A percentile compares a stretch with the other conserved stretches of the same genome.
These are phyloP conservation scores for Apiospora malaysiana DNA, from an alignment of 2,329 filamentous ascomycete species.

Conservation along the genomic window DNA sequence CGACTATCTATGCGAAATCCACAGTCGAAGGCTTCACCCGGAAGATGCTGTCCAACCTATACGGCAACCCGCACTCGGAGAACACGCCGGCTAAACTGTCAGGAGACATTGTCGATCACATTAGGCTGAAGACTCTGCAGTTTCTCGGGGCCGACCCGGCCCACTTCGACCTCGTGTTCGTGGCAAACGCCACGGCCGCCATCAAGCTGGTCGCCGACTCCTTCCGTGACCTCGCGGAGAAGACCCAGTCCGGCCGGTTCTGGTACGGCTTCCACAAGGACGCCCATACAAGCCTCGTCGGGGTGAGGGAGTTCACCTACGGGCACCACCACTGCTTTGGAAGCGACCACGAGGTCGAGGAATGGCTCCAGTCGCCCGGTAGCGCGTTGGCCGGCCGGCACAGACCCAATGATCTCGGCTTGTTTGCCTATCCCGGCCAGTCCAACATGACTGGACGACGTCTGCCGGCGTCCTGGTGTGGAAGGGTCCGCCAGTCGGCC, in stretches of 20 bases:
- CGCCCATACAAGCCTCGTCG: conserved; percentile 67
- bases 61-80: conserved; percentile 72
- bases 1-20: conserved; percentile 64
- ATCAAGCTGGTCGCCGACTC: conserved; percentile 74
- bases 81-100: conserved; percentile 63
- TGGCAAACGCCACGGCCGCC: conserved; percentile 88
- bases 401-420: conserved; percentile 41
- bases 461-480: conserved; percentile 63
- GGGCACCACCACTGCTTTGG: conserved; percentile 63
- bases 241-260: conserved; percentile 51
- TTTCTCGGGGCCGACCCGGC: conserved; percentile 65
- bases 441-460: conserved; percentile 73
- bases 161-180: conserved; percentile 75
- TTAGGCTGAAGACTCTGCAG: conserved; percentile 57
- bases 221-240: conserved; percentile 59
- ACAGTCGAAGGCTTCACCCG: conserved; percentile 60
- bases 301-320: conserved; percentile 68
- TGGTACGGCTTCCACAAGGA: conserved; percentile 68
- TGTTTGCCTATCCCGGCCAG: conserved; percentile 72
- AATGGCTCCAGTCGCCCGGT: conserved; percentile 46
- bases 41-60: conserved; percentile 62
- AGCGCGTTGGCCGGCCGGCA: conserved; percentile 32
- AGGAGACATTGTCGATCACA: conserved; percentile 61
- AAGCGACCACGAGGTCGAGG: conserved; percentile 57
- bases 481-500: conserved; percentile 41